Evolutionary conservation across 768 basidiomycete species (phyloP).

Genomic region (Kwoniella sp.): DNA sequence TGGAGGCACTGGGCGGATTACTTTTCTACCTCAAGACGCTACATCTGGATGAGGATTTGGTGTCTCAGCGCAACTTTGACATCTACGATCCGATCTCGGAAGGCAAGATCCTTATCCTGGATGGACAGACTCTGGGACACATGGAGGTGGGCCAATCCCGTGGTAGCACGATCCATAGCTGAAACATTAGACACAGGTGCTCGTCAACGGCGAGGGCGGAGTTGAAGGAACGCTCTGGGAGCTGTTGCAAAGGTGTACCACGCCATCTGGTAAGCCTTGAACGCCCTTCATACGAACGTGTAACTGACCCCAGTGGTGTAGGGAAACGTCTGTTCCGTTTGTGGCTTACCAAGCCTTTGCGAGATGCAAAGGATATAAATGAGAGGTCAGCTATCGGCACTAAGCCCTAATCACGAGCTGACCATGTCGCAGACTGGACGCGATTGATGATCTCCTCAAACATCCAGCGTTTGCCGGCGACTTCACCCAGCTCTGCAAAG

Average conservation of each 20-base stretch:
- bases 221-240: conserved; percentile 84
- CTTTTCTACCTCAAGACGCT: conserved; percentile 86
- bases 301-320: conserved; percentile 44
- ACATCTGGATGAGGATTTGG: conserved; percentile 90
- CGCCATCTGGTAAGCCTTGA: conserved; percentile 88
- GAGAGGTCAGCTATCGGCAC: conserved; percentile 60
- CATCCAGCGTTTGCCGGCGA: conserved; percentile 70
- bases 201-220: conserved; percentile 89
- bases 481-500: conserved; percentile 72
- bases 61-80: conserved; percentile 96
- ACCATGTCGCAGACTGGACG: conserved; percentile 66
- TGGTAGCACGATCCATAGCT: no score
- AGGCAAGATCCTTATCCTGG: conserved; percentile 78
- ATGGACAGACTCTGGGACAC: conserved; percentile 92
- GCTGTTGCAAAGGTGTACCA: conserved; percentile 74
- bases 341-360: conserved; percentile 91
- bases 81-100: conserved; percentile 91
- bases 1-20: conserved; percentile 85
- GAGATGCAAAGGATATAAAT: conserved; percentile 77
- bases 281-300: no score
- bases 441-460: conserved; percentile 82
- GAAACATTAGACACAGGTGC: conserved; percentile 53
- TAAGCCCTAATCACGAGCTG: conserved; percentile 5
- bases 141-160: conserved; percentile 70
- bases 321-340: conserved; percentile 93